Conservation (phyloP, 2,329 filamentous ascomycete species). For the Cladosporium sp. region DNA sequence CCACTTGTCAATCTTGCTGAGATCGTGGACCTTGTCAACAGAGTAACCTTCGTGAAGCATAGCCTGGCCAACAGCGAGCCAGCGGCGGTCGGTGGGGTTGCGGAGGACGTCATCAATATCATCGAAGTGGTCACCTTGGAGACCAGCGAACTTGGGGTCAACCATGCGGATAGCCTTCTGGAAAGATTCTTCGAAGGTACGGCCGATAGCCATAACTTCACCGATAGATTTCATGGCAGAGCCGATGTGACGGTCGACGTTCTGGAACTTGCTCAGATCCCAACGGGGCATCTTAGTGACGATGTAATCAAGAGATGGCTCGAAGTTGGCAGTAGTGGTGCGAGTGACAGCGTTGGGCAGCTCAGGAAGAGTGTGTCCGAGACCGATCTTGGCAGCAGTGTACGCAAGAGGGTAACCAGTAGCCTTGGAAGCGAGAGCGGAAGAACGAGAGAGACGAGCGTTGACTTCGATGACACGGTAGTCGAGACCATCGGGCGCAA, state of each 20-base stretch:
- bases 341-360: conserved; percentile 97
- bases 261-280: conserved; percentile 98
- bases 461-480: conserved; percentile 99
- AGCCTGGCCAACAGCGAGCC: conserved; percentile 94
- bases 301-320: conserved; percentile 94
- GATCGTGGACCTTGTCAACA: conserved; percentile 83
- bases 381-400: conserved; percentile 95
- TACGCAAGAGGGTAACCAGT: conserved; percentile 97
- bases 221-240: conserved; percentile 99
- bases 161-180: conserved; percentile 98
- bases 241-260: conserved; percentile 95
- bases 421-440: conserved; percentile 93
- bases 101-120: conserved; percentile 83
- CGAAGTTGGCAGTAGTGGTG: conserved; percentile 98
- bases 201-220: conserved; percentile 98
- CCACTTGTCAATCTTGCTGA: conserved; percentile 99
- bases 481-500: conserved; percentile 93
- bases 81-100: conserved; percentile 93
- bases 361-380: conserved; percentile 91
- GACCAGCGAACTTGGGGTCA: conserved; percentile 84
- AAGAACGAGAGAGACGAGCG: conserved; percentile 94
- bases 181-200: conserved; percentile 98
- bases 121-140: conserved; percentile 93
- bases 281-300: conserved; percentile 98
- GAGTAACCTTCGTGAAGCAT: conserved; percentile 97